A percentile compares a stretch with the other conserved stretches of the same genome.
phyloP scores from a whole-genome alignment of 495 filamentous ascomycete species.

The Hypoxylon intermedium region DNA sequence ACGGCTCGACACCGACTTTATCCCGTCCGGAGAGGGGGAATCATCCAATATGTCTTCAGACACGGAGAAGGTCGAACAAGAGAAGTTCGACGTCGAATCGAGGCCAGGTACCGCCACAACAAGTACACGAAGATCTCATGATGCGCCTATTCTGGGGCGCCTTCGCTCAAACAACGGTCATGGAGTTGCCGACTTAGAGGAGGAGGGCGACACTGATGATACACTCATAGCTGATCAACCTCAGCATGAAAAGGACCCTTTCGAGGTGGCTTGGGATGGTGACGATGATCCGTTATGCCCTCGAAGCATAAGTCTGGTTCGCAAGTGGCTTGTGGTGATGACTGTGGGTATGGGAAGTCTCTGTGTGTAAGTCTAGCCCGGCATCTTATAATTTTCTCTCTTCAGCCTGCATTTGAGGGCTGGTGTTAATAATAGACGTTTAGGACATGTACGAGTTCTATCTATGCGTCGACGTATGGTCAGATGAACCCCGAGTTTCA shows the following conservation, averaged over 20 bases:
- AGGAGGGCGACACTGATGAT: constrained; percentile 45
- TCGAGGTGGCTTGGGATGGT: constrained; percentile 73
- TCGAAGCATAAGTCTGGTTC: constrained; percentile 66
- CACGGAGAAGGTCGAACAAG: constrained; percentile 7
- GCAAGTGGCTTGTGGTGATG: constrained; percentile 79
- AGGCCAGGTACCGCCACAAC: not conserved
- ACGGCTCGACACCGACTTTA: not conserved
- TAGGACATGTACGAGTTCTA: constrained; percentile 86
- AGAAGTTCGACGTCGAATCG: constrained; percentile 24
- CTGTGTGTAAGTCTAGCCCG: constrained; percentile 74
- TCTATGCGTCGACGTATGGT: constrained; percentile 86
- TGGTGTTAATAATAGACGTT: not conserved
- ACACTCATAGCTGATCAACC: constrained; percentile 21
- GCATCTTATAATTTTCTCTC: not conserved
- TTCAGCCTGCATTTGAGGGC: constrained; percentile 8
- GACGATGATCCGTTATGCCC: constrained; percentile 78
- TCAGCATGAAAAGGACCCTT: constrained; percentile 54
- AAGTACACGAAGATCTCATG: not conserved
- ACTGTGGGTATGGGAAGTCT: constrained; percentile 76
- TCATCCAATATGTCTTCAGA: constrained; percentile 12
- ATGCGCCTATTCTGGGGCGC: not conserved
- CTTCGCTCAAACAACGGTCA: constrained; percentile 67
- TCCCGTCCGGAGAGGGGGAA: constrained; percentile 1
- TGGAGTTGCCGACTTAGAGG: constrained; percentile 59
- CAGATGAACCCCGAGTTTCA: constrained; percentile 81